Evolutionary conservation across 805 yeast genomes (phyloP).

Genomic region (Kazachstania bromeliacearum): DNA sequence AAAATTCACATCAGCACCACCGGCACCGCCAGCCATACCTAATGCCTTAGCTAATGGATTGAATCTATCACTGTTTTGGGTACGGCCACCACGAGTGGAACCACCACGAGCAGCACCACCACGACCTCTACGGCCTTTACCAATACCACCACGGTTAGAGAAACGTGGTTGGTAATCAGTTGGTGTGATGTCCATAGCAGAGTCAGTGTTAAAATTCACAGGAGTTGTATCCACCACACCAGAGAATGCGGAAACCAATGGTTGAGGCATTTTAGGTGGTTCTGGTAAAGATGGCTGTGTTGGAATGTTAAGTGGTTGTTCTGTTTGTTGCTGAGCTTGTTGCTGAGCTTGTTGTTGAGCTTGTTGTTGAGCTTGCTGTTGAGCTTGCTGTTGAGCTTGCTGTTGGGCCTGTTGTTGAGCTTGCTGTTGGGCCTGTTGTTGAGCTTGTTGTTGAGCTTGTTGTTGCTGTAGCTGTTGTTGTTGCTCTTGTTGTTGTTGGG

Average conservation of each 20-base stretch:
- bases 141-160: constrained; percentile 2
- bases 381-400: constrained; percentile 14
- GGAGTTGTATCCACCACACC: constrained; percentile 18
- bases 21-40: constrained; percentile 23
- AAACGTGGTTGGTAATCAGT: constrained; percentile 17
- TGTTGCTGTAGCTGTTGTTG: constrained; percentile 10
- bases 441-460: constrained; percentile 6
- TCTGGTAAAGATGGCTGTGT: constrained; percentile 10
- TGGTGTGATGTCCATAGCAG: constrained; percentile 7
- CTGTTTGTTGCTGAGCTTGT: constrained; percentile 8
- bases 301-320: constrained; percentile 8
- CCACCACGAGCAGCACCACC: constrained; percentile 16
- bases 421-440: constrained; percentile 9
- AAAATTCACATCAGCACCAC: constrained; percentile 20
- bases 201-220: constrained; percentile 8
- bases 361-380: constrained; percentile 11
- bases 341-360: constrained; percentile 10
- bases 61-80: constrained; percentile 22
- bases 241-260: constrained; percentile 23
- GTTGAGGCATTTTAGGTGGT: constrained; percentile 11
- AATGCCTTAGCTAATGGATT: constrained; percentile 34
- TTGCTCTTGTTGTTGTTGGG: constrained; percentile 9
- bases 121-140: constrained; percentile 5
- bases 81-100: constrained; percentile 16
- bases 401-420: constrained; percentile 8